These are phyloP conservation scores for Phytopythium cucurbitacearum DNA, from an alignment of 352 stramenopile species.

Conservation along the genomic window DNA sequence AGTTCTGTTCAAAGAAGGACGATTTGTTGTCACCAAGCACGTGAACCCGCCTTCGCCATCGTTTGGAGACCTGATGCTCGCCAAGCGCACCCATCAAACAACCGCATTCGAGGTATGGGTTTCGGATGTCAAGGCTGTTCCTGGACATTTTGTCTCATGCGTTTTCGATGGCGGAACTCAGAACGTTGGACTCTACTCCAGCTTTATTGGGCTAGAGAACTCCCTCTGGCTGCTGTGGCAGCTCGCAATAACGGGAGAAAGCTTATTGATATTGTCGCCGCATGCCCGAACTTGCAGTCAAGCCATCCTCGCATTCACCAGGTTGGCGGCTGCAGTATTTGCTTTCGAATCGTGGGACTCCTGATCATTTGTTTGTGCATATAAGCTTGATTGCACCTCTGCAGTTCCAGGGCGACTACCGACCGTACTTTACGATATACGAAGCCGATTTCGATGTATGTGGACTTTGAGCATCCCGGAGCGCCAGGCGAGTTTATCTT, in stretches of 20 bases:
- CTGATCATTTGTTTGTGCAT: neutral
- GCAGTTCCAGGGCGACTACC: constrained; percentile 74
- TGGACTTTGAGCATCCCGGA: constrained; percentile 4
- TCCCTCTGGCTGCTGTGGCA: constrained; percentile 84
- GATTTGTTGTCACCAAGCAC: constrained; percentile 37
- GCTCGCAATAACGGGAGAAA: constrained; percentile 79
- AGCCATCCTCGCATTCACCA: constrained; percentile 74
- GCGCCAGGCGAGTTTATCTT: neutral
- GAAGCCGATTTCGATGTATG: constrained; percentile 81
- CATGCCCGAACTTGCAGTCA: constrained; percentile 79
- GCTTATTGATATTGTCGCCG: constrained; percentile 72
- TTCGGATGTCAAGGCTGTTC: neutral
- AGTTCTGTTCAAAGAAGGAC: constrained; percentile 34
- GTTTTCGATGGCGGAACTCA: constrained; percentile 9
- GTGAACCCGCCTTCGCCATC: constrained; percentile 43
- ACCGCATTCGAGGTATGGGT: constrained; percentile 56
- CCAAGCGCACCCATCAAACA: constrained; percentile 37
- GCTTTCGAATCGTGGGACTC: constrained; percentile 5
- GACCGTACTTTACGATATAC: constrained; percentile 85
- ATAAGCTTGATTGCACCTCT: constrained; percentile 76
- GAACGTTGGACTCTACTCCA: constrained; percentile 83
- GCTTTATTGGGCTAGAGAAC: constrained; percentile 69
- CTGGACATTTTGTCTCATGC: neutral
- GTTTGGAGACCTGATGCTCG: constrained; percentile 69
- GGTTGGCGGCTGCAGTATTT: constrained; percentile 21